Evolutionary conservation across 2,329 filamentous ascomycete genomes (phyloP), one percentile per base, ranked within the genome.

Genomic region (Scopulariopsis brevicaulis): DNA sequence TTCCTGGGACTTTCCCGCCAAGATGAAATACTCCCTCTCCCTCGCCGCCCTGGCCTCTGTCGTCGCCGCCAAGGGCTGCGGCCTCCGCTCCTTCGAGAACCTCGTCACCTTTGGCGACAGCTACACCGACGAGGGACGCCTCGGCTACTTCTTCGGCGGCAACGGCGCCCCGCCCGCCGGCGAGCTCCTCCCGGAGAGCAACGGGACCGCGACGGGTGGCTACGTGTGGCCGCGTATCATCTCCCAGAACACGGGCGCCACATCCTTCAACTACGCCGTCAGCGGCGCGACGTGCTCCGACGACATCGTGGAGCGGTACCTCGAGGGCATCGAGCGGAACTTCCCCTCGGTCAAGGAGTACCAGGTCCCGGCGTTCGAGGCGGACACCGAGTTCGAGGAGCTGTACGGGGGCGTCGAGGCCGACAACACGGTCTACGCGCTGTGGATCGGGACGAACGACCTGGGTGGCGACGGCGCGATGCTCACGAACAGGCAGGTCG

Each of bases 381-480:
- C 76, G 22, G 82, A 85, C 57, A 63, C 73, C 3, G 66, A 67
- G 4, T 74, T 69, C 56, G 67, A 70, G 59, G 67, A 71, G 1
- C 67, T 80, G 4, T 79, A 76, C 62, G 68, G 70, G 0, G 64
- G 74, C 62, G 70, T 76, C 53, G 76, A 74, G 2, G 64, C 77
- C 1, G 70, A 80, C 34, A 83, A 84, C 61, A 89, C 87, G 0
- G 83, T 89, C 2, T 92, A 90, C 65, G 78, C 83, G 1, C 79
- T 92, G 55, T 92, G 86, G 86, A 90, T 92, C 64, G 89, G 89
- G 3, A 91, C 87, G 25, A 93, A 93, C 66, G 89, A 94, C 65
- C 73, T 93, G 11, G 87, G 88, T 24, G 76, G 74, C 59, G 70
- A 76, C 56, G 18, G 46, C 46, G 85, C 79, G 10, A 86, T 91